phyloP scores from a whole-genome alignment of 2,329 filamentous ascomycete genomes.

The Aspergillus puulaauensis region DNA sequence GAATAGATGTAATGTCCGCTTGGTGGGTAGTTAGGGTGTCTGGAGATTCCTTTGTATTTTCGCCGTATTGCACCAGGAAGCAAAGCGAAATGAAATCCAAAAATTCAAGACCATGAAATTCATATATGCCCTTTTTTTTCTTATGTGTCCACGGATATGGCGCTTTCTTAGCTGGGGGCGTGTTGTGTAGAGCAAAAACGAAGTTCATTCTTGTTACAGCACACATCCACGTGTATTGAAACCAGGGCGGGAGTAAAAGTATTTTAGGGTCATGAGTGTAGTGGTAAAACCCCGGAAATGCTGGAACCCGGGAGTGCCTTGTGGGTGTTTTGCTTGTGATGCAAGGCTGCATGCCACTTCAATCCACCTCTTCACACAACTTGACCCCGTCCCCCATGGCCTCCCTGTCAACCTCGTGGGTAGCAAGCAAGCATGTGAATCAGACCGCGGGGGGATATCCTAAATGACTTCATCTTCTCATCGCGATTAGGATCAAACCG shows the following conservation, averaged over 20 bases:
- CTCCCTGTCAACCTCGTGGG: neutral
- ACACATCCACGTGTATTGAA: neutral
- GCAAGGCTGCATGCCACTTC: neutral
- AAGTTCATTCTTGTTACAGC: conserved; percentile 16
- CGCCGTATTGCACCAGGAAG: conserved; percentile 41
- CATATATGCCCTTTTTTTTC: conserved; percentile 17
- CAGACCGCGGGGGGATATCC: neutral
- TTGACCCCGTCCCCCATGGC: neutral
- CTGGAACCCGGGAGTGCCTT: neutral
- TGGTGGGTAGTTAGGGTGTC: conserved; percentile 35
- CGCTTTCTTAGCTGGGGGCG: conserved; percentile 24
- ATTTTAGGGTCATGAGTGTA: neutral
- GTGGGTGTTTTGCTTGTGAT: conserved; percentile 1
- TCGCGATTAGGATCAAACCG: conserved; percentile 18
- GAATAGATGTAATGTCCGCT: conserved; percentile 41
- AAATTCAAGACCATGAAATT: conserved; percentile 31
- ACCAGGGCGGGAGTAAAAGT: neutral
- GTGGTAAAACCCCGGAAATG: neutral
- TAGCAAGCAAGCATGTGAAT: conserved; percentile 20
- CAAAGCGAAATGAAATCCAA: conserved; percentile 36
- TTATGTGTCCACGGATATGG: conserved; percentile 26
- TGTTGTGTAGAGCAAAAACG: conserved; percentile 33
- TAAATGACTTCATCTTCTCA: neutral
- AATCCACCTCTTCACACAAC: neutral
- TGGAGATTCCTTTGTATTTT: conserved; percentile 34